Evolutionary conservation across 2,329 filamentous ascomycete species (phyloP), one percentile per base, ranked within the genome.

Genomic region (Epichloe amarillans): DNA sequence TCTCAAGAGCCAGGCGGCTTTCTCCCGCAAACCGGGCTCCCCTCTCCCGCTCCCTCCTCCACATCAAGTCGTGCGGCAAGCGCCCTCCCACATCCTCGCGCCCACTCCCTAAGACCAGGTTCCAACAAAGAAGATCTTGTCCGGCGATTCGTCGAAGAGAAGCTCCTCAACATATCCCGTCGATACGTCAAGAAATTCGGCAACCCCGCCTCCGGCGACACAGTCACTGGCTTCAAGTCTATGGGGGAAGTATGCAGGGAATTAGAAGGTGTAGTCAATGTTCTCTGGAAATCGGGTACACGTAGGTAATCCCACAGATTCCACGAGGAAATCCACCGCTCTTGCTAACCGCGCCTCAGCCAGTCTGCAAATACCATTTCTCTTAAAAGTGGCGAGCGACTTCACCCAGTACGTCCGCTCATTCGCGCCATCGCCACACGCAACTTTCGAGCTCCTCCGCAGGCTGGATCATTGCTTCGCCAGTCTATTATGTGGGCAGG

Each of bases 401-500:
- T 73, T 89, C 38, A 82, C 80, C 52, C 80, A 80, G 17, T 89
- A 86, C 63, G 74, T 95, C 3, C 72, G 80, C 4, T 78, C 82
- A 8, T 95, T 95, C 63, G 76, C 81, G 0, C 65, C 67, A 5
- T 60, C 66, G 2, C 82, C 86, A 0, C 73, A 71, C n/a, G 68
- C 80, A 1, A 84, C 86, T 0, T 89, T 96, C 60, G 66, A 72
- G 0, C 63, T 91, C 0, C 70, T 95, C 3, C 74, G 75, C 45
- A 96, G 94, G 65, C 71, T 96, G 19, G 91, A 96, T 61, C 79
- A 84, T 58, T 86, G 86, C 39, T 95, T 96, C 62, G 79, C 86
- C 1, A 87, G 84, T 52, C 70, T 96, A 10, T 63, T 95, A 1
- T 69, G 73, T 23, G 85, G 86, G 3, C 69, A 76, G 52, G 82